Percentiles rank a stretch among this genome's conserved stretches.
These are phyloP conservation scores for Bathelium albidoporum DNA, from an alignment of 495 filamentous ascomycete species.

Conservation along the genomic window DNA sequence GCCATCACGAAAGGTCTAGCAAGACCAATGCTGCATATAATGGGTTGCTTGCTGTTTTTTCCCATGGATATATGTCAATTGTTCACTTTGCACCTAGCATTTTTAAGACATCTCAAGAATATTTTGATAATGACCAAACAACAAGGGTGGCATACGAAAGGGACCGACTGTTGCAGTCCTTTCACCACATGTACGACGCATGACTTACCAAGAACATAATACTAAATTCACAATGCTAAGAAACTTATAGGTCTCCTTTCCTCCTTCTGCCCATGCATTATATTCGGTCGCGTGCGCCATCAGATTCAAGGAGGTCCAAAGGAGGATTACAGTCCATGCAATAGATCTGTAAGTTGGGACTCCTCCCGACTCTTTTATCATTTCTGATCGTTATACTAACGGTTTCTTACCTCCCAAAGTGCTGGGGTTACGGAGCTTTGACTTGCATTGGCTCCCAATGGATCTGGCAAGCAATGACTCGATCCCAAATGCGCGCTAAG, in stretches of 20 bases:
- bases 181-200: constrained; percentile 17
- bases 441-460: constrained; percentile 30
- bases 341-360: constrained; percentile 42
- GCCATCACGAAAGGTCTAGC: too few species aligned
- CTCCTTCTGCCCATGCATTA: constrained; percentile 44
- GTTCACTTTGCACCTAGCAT: too few species aligned
- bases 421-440: constrained; percentile 17
- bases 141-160: neutral
- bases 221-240: neutral
- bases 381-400: neutral
- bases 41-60: too few species aligned
- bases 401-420: constrained; percentile 14
- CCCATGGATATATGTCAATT: too few species aligned
- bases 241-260: constrained; percentile 29
- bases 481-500: constrained; percentile 40
- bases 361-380: too few species aligned
- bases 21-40: too few species aligned
- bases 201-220: neutral
- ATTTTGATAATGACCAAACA: neutral
- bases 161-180: constrained; percentile 18
- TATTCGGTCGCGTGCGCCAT: constrained; percentile 40
- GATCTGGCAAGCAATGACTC: constrained; percentile 43
- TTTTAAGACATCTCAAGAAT: too few species aligned
- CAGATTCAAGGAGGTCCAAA: constrained; percentile 38
- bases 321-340: constrained; percentile 36